Evolutionary conservation across 2,329 filamentous ascomycete genomes (phyloP).

Genomic region (Aspergillus hiratsukae): DNA sequence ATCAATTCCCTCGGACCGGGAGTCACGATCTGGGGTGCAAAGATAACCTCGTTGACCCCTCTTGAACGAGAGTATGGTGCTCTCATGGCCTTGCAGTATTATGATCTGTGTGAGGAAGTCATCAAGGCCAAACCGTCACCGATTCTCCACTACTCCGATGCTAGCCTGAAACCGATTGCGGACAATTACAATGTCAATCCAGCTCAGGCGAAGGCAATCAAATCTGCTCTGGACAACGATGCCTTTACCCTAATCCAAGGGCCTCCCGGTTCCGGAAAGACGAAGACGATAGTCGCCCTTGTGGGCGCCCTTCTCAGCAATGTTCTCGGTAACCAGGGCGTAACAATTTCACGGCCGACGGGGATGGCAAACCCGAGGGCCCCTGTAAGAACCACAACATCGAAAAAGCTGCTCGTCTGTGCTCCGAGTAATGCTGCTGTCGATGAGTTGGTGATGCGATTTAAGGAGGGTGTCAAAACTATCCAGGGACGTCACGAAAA

Average conservation of each 20-base stretch:
- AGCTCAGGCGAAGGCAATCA: constrained; percentile 85
- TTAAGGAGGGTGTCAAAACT: constrained; percentile 82
- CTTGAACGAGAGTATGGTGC: constrained; percentile 95
- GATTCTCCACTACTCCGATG: constrained; percentile 73
- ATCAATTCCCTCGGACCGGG: constrained; percentile 65
- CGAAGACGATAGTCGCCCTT: constrained; percentile 95
- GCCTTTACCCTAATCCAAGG: constrained; percentile 96
- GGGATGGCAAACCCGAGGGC: constrained; percentile 33
- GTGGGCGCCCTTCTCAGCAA: constrained; percentile 78
- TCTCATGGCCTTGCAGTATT: constrained; percentile 85
- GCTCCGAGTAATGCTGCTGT: constrained; percentile 98
- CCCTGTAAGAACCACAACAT: constrained; percentile 31
- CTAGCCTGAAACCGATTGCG: constrained; percentile 64
- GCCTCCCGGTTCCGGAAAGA: constrained; percentile 94
- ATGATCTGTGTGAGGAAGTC: constrained; percentile 92
- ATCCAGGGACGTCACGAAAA: constrained; percentile 66
- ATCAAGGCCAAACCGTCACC: constrained; percentile 84
- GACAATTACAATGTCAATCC: constrained; percentile 78
- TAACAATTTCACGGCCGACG: constrained; percentile 44
- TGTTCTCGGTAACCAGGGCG: constrained; percentile 47
- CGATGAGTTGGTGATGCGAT: constrained; percentile 87
- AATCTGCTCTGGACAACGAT: constrained; percentile 90
- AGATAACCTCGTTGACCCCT: constrained; percentile 88
- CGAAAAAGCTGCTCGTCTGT: constrained; percentile 90
- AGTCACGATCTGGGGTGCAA: constrained; percentile 66